Percentiles rank a stretch among this genome's conserved stretches.
phyloP scores from a whole-genome alignment of 306 rosid genomes.

The Macrotyloma uniflorum region DNA sequence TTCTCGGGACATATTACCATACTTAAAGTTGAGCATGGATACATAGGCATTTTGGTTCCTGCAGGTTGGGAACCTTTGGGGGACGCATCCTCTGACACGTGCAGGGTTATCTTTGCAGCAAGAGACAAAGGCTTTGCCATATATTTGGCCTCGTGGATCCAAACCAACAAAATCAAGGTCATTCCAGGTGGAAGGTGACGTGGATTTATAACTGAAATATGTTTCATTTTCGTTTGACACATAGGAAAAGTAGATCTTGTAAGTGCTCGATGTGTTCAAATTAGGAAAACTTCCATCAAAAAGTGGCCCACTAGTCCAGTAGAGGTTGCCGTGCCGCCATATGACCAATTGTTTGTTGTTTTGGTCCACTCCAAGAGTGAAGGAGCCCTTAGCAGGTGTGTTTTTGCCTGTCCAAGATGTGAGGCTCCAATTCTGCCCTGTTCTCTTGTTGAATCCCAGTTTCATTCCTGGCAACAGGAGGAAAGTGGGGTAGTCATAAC shows the following conservation, averaged over 20 bases:
- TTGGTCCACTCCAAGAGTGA: slow-evolving; percentile 19
- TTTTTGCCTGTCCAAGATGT: not conserved
- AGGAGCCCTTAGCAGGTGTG: not conserved
- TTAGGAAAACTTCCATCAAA: not conserved
- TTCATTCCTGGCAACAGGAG: not conserved
- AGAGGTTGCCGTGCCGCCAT: not conserved
- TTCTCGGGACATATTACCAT: not conserved
- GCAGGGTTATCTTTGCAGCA: too few species aligned
- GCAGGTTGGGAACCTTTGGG: not conserved
- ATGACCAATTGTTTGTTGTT: slow-evolving; percentile 6
- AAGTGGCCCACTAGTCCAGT: not conserved
- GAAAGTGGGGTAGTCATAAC: not conserved
- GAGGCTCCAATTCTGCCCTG: not conserved
- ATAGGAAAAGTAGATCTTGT: not conserved
- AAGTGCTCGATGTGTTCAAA: not conserved
- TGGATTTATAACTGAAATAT: not conserved
- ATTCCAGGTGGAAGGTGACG: not conserved
- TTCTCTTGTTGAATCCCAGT: slow-evolving; percentile 12
- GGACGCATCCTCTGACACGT: too few species aligned
- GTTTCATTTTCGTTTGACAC: slow-evolving; percentile 1
- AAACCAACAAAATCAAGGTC: not conserved
- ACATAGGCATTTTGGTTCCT: not conserved
- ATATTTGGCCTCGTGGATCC: not conserved
- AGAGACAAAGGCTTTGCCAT: not conserved
- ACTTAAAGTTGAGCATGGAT: not conserved